These are phyloP conservation scores for Meyerozyma guilliermondii DNA, from an alignment of 1,139 yeast species.

Conservation along the genomic window DNA sequence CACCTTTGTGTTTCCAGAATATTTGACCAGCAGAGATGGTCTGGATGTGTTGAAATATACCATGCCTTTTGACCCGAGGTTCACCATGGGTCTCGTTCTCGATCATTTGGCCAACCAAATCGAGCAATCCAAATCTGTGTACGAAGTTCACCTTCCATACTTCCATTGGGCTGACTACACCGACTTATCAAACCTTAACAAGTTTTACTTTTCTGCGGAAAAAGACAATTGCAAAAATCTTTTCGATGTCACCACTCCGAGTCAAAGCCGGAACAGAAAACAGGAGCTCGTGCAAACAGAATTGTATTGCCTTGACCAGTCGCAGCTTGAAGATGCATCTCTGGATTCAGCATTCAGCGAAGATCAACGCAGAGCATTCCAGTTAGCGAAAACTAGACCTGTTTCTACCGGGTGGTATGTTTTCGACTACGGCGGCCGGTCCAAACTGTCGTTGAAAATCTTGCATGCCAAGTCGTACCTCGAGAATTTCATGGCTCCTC, in stretches of 20 bases:
- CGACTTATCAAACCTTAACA: constrained; percentile 23
- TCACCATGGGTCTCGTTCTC: constrained; percentile 24
- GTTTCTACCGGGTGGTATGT: constrained; percentile 36
- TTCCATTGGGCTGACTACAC: constrained; percentile 38
- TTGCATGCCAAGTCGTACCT: constrained; percentile 36
- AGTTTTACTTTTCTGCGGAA: constrained; percentile 11
- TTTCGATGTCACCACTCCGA: constrained; percentile 18
- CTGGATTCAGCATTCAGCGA: background rate
- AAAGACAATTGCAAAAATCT: constrained; percentile 16
- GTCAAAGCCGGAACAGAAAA: constrained; percentile 11
- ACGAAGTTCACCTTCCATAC: constrained; percentile 15
- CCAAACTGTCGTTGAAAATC: constrained; percentile 20
- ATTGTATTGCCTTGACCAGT: constrained; percentile 26
- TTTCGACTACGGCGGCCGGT: constrained; percentile 26
- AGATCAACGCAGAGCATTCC: background rate
- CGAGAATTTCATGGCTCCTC: constrained; percentile 42
- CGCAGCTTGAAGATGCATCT: constrained; percentile 11
- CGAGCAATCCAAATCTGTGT: constrained; percentile 5
- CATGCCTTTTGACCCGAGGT: constrained; percentile 25
- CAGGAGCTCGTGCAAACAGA: constrained; percentile 15
- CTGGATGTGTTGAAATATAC: background rate
- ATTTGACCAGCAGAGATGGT: background rate
- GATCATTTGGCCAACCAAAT: constrained; percentile 12
- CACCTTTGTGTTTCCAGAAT: background rate
- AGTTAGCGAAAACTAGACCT: background rate